Percentiles rank a stretch among this genome's conserved stretches.
These are phyloP conservation scores for Trichoderma sp. DNA, from an alignment of 2,329 filamentous ascomycete species.

Conservation along the genomic window DNA sequence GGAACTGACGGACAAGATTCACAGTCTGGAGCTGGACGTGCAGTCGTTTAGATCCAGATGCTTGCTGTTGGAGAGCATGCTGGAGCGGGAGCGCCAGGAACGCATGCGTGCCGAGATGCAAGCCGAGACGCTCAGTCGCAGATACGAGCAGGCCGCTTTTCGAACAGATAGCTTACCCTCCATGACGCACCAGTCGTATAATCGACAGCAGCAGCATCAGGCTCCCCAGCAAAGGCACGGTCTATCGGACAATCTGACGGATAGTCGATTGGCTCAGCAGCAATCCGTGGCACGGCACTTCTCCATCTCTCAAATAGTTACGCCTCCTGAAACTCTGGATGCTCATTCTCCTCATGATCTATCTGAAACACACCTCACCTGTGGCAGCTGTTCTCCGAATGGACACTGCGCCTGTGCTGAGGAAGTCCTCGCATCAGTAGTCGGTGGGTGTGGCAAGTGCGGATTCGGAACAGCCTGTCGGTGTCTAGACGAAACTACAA, in stretches of 20 bases:
- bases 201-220: conserved; percentile 30
- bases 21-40: conserved; percentile 60
- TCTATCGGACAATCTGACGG: conserved; percentile 29
- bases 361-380: conserved; percentile 42
- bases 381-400: conserved; percentile 53
- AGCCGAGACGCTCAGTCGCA: conserved; percentile 35
- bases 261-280: conserved; percentile 27
- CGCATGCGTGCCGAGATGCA: conserved; percentile 44
- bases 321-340: conserved; percentile 46
- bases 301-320: conserved; percentile 57
- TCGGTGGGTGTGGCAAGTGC: conserved; percentile 64
- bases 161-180: conserved; percentile 29
- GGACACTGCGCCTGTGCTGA: conserved; percentile 59
- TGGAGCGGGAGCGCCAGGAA: conserved; percentile 56
- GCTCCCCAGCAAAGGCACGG: conserved; percentile 28
- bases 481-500: conserved; percentile 60
- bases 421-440: conserved; percentile 51
- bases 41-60: conserved; percentile 63
- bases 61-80: conserved; percentile 59
- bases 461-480: conserved; percentile 59
- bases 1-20: conserved; percentile 56
- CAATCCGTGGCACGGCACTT: conserved; percentile 39
- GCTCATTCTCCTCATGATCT: conserved; percentile 27
- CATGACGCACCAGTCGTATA: conserved; percentile 27
- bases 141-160: conserved; percentile 29